Evolutionary conservation across 257 asterid species (phyloP), one percentile per base, ranked within the genome.

Genomic region (Petunia secreta): DNA sequence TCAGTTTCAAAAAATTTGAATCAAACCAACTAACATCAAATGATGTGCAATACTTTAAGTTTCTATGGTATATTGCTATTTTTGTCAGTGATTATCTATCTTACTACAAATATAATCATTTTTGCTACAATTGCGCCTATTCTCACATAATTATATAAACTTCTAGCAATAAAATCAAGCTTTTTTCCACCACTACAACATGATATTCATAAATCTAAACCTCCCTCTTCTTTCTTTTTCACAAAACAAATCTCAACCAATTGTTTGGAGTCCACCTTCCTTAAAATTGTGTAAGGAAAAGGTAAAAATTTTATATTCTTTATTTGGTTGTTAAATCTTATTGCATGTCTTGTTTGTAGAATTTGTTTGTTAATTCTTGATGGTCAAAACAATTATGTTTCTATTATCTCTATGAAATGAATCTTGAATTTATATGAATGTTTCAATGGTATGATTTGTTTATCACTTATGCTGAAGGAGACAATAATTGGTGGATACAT

Each of bases 61-160:
- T 25, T 67, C 39, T 8, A n/a, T 68, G 57, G 4, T 44, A 44
- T 34, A 44, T 34, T 34, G 5, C 36, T 10, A 48, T 48, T 71
- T 25, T 3, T 25, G 25, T 9, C 25, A 46, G 60, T 46, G 59
- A 66, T 1, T 66, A 40, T 3, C 0, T 25, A 25, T 6, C 10
- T 66, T 66, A 14, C 75, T 15, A 39, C 1, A 38, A 55, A 75
- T 37, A 59, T 3, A 34, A 43, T 16, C 41, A 46, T n/a, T 63
- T 63, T 48, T 63, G 75, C 81, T 55, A 78, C 4, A 78, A 63
- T 34, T 44, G 6, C 75, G 81, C 81, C 4, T 63, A 39, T 78
- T 66, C 81, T 78, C 75, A 63, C 48, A 63, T 48, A 78, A 44
- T 46, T 68, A 46, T 50, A 13, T 50, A 44, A 34, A 14, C 3